Percentiles rank a stretch among this genome's conserved stretches.
Evolutionary conservation across 1,284 basidiomycete genomes (phyloP).

Genomic region (Cutaneotrichosporon cutaneum): DNA sequence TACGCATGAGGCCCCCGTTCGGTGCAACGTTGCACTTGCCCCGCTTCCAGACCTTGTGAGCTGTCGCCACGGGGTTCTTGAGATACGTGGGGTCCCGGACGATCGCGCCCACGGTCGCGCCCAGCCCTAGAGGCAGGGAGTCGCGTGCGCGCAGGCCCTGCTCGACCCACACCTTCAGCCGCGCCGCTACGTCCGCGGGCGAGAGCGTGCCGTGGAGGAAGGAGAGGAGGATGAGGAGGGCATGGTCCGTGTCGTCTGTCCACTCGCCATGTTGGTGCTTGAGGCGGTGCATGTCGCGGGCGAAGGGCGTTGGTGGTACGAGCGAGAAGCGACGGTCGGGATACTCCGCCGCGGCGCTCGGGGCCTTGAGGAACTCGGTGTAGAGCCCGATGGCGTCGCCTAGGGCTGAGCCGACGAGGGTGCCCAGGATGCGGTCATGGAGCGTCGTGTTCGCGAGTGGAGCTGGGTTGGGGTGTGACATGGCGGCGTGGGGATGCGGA

Average conservation of each 20-base stretch:
- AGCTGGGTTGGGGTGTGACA: not conserved
- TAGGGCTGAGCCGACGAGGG: conserved; percentile 18
- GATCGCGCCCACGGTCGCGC: conserved; percentile 18
- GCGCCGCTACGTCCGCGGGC: conserved; percentile 9
- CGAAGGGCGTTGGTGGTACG: conserved; percentile 18
- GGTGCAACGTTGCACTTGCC: conserved; percentile 9
- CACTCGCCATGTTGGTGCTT: conserved; percentile 20
- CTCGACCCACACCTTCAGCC: conserved; percentile 18
- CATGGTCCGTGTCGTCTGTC: conserved; percentile 28
- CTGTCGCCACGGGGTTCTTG: conserved; percentile 5
- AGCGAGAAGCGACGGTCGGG: conserved; percentile 11
- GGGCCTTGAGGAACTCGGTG: conserved; percentile 21
- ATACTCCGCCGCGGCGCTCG: conserved; percentile 9
- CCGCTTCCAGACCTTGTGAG: conserved; percentile 13
- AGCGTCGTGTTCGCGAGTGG: conserved; percentile 8
- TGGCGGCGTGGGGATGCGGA: not conserved
- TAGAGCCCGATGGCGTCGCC: conserved; percentile 24
- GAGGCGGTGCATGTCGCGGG: conserved; percentile 22
- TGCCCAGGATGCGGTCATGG: conserved; percentile 17
- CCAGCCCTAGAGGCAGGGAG: conserved; percentile 19
- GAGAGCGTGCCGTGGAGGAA: conserved; percentile 14
- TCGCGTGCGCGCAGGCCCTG: conserved; percentile 22
- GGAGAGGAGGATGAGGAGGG: conserved; percentile 20
- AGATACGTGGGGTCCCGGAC: conserved; percentile 12
- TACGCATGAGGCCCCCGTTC: conserved; percentile 25